Percentiles rank a stretch among this genome's conserved stretches.
Conservation (phyloP, 2,329 filamentous ascomycete genomes). For the Colletotrichum godetiae region DNA sequence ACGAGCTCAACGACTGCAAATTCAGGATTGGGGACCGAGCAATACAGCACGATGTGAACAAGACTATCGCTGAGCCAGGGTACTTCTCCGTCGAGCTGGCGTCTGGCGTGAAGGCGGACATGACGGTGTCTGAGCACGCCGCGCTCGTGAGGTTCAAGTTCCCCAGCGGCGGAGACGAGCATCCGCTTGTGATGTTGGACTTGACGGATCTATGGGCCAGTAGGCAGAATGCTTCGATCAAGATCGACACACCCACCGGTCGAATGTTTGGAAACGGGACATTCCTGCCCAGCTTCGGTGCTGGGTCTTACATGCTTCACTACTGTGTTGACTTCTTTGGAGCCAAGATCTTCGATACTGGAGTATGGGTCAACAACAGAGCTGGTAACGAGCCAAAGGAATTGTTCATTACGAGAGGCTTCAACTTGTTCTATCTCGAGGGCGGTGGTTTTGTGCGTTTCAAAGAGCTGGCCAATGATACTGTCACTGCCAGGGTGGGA, state of each 20-base stretch:
- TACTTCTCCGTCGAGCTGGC: constrained; percentile 68
- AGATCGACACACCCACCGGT: constrained; percentile 60
- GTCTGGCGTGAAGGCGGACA: constrained; percentile 65
- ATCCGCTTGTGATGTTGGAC: constrained; percentile 68
- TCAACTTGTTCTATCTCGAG: constrained; percentile 55
- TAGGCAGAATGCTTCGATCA: constrained; percentile 56
- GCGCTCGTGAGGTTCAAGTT: constrained; percentile 73
- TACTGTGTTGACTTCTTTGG: constrained; percentile 71
- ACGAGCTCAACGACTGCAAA: constrained; percentile 66
- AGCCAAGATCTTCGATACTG: constrained; percentile 49
- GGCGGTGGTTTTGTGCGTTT: constrained; percentile 69
- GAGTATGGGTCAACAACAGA: constrained; percentile 54
- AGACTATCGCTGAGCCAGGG: constrained; percentile 62
- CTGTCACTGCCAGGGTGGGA: constrained; percentile 69
- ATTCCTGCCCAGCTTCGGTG: constrained; percentile 71
- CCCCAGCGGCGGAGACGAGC: constrained; percentile 45
- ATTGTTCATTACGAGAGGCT: constrained; percentile 51
- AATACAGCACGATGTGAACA: constrained; percentile 47
- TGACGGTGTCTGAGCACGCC: constrained; percentile 70
- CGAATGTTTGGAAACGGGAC: constrained; percentile 67
- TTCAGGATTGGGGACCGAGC: constrained; percentile 62
- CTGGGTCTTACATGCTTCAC: constrained; percentile 66
- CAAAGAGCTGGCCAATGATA: constrained; percentile 52
- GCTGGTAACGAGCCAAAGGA: constrained; percentile 51
- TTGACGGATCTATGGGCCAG: constrained; percentile 66